These are phyloP conservation scores for Aphanomyces stellatus DNA, from an alignment of 352 stramenopile genomes.

Conservation along the genomic window DNA sequence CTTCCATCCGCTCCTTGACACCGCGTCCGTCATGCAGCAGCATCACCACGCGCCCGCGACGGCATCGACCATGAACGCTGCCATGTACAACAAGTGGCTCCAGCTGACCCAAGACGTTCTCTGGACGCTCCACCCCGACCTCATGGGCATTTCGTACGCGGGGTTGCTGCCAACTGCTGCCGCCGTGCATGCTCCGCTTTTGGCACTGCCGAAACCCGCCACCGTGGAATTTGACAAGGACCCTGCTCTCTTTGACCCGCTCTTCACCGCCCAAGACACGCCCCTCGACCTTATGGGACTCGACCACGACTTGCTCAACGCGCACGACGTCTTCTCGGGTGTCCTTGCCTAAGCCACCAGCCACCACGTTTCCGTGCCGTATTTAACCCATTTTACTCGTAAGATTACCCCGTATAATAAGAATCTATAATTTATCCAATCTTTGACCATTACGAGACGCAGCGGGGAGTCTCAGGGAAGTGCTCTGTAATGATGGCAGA, in stretches of 20 bases:
- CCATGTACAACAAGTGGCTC: slow-evolving; percentile 8
- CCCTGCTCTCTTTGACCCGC: background rate
- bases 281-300: background rate
- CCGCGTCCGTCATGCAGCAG: too few relatives aligned
- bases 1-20: background rate
- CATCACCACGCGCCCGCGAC: background rate
- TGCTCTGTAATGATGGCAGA: too few relatives aligned
- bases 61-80: background rate
- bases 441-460: too few relatives aligned
- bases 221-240: background rate
- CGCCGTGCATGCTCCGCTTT: background rate
- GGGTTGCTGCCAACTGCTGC: background rate
- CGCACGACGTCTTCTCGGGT: slow-evolving; percentile 1
- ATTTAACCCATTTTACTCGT: too few relatives aligned
- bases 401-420: too few relatives aligned
- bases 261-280: background rate
- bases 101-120: slow-evolving; percentile 6
- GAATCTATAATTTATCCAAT: too few relatives aligned
- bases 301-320: background rate
- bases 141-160: slow-evolving; percentile 5
- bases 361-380: background rate
- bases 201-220: background rate
- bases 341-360: background rate
- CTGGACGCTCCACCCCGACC: slow-evolving; percentile 1
- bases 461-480: too few relatives aligned